phyloP scores from a whole-genome alignment of 306 rosid genomes.

The Corylus heterophylla region DNA sequence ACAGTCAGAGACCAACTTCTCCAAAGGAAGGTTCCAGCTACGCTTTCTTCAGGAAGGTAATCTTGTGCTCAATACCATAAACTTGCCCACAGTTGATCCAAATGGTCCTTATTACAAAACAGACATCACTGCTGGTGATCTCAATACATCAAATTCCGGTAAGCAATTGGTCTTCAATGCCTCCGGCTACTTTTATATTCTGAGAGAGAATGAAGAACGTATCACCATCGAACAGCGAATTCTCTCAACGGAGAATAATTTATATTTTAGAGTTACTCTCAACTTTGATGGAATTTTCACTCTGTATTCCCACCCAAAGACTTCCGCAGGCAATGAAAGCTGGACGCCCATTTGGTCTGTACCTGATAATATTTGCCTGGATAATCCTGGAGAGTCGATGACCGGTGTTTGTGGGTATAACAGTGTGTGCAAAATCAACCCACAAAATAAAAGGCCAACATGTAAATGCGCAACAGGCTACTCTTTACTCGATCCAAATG shows the following conservation, averaged over 20 bases:
- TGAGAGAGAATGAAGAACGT: conserved; percentile 23
- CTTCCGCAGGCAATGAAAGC: not conserved
- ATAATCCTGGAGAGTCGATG: not conserved
- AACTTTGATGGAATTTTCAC: conserved; percentile 38
- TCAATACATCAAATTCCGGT: conserved; percentile 13
- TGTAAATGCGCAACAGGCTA: conserved; percentile 34
- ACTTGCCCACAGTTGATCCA: not conserved
- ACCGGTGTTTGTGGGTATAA: conserved; percentile 44
- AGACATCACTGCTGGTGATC: not conserved
- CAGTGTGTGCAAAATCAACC: conserved; percentile 27
- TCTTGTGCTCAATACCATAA: conserved; percentile 27
- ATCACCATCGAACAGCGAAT: not conserved
- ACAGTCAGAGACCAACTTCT: conserved; percentile 19
- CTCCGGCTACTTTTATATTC: conserved; percentile 36
- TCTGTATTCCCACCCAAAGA: conserved; percentile 30
- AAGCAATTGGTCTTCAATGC: conserved; percentile 27
- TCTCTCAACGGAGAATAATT: not conserved
- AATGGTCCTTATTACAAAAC: conserved; percentile 20
- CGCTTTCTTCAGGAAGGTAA: conserved; percentile 34
- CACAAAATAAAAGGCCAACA: conserved; percentile 22
- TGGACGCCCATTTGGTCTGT: conserved; percentile 2
- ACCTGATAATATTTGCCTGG: conserved; percentile 16
- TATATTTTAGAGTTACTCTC: conserved; percentile 40
- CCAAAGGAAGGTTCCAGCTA: conserved; percentile 26
- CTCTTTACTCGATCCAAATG: conserved; percentile 26